Base-by-base conservation (phyloP, 1,139 yeast species). In the Candida freyschussii region DNA sequence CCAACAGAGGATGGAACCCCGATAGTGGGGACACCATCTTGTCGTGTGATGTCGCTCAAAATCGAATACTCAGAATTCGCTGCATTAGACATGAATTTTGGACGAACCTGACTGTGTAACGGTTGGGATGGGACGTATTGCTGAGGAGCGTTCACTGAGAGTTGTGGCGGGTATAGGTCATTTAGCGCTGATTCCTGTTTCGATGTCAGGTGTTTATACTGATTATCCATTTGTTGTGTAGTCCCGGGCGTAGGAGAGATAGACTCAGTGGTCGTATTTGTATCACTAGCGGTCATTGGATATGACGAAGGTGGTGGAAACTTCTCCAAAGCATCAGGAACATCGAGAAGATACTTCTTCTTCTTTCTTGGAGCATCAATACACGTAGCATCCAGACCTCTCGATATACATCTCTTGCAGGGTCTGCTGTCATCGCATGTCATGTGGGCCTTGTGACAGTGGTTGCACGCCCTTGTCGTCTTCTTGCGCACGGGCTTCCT, bases 301-400 rank as follows among this genome's bases (percentile, higher is more conserved):
- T 15, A 21, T 7, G 13, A 17, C 19, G 8, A n/a, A 12, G 27
- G 27, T 15, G 32, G 19, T n/a, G 18, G 21, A 9, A 32, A 26
- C 7, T 19, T 31, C 15, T 31, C 30, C 15, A 37, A 24, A 30
- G 26, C 33, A 2, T 56, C 57, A 2, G 79, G 75, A 1, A 72
- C 69, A 43, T 76, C 86, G 20, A 68, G 67, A 33, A 89, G 59
- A 48, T 89, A 89, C 54, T 89, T 89, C 55, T 86, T 85, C 46
- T 75, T 67, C 60, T 89, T 89, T 31, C 97, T 63, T 1, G 93
- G 93, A 5, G 96, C 96, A 62, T 89, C 96, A 30, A 77, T 75
- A 60, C 98, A 89, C 0, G 84, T 67, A n/a, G 62, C 69, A 4
- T 69, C 75, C 18, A 86, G 61, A 0, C 91, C 91, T 46, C 87